Base-by-base conservation (phyloP, 768 basidiomycete species). In the Leccinum sublutescens region DNA sequence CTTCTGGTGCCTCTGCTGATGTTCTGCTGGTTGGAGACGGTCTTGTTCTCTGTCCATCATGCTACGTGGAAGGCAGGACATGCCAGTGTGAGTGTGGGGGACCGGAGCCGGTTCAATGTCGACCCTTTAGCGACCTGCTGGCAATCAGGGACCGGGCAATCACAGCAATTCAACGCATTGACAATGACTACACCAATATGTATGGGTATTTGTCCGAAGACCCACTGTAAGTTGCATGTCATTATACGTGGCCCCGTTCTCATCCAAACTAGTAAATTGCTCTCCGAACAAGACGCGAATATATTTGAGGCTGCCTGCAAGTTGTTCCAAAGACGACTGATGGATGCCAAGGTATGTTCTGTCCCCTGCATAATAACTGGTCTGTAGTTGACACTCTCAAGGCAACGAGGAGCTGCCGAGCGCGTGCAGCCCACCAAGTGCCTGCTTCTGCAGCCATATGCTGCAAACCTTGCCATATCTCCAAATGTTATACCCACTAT, bases 21-120 rank as follows among this genome's bases (percentile, higher is more conserved):
- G 50, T 70, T 51, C 40, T 71, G 11, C 66, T 58, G 17, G 64
- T 66, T 11, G 80, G 80, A 1, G 78, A 79, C 59, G 81, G 79
- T 12, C 74, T 84, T 57, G 70, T 80, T 19, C 71, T 91, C 6
- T 94, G 92, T 70, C 74, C 88, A 0, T 77, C 77, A 11, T 94
- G 92, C 71, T 93, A 87, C 66, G 80, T 80, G 5, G 91, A 93
- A 66, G 92, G 92, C 11, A 81, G 92, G 29, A 81, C 77, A n/a
- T 94, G 92, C 65, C 63, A 59, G 34, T 93, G 91, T 65, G 74
- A 59, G 34, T 93, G 91, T 65, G 74, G 67, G 23, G 48, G 60
- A 8, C 90, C 93, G 90, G 62, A 72, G 12, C 84, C 88, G 0
- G 77, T 78, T 59, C 89, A 90, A 66, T 80, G 78, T 64, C 80